Percentiles rank a stretch among this genome's conserved stretches.
Evolutionary conservation across 176 grass and related monocot genomes (phyloP).

Genomic region (Raddia guianensis): DNA sequence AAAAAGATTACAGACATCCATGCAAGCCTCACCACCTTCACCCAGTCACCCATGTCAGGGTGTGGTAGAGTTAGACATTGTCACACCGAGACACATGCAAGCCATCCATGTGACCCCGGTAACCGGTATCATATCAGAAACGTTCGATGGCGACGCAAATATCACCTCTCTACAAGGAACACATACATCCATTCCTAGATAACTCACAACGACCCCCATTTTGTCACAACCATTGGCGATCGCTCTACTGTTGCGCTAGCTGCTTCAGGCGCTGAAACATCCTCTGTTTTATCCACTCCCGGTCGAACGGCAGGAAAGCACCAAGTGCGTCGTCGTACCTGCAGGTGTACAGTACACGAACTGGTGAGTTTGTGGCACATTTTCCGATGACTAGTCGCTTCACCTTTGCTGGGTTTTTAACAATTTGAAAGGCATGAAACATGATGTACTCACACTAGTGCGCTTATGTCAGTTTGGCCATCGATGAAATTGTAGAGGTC

Average conservation of each 20-base stretch:
- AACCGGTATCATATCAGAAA: neutral
- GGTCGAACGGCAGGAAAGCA: conserved; percentile 74
- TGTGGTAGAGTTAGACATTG: no score
- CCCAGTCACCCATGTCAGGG: no score
- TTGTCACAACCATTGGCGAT: neutral
- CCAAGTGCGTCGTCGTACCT: conserved; percentile 74
- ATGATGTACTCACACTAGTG: conserved; percentile 67
- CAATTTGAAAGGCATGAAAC: neutral
- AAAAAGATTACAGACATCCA: no score
- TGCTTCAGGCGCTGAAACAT: conserved; percentile 74
- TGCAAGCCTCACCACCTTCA: no score
- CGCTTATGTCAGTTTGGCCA: conserved; percentile 69
- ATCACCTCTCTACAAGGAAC: neutral
- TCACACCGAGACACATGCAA: neutral
- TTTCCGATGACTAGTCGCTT: neutral
- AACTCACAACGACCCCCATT: neutral
- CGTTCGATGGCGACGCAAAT: neutral
- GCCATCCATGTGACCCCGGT: neutral
- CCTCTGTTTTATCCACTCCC: conserved; percentile 86
- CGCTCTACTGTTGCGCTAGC: conserved; percentile 46
- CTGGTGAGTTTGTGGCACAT: neutral
- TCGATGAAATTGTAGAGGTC: conserved; percentile 87
- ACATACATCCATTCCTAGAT: neutral
- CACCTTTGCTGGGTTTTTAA: neutral
- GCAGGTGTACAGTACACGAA: neutral